Evolutionary conservation across 2,329 filamentous ascomycete species (phyloP), one percentile per base, ranked within the genome.

Genomic region (Fusarium sambucinum): DNA sequence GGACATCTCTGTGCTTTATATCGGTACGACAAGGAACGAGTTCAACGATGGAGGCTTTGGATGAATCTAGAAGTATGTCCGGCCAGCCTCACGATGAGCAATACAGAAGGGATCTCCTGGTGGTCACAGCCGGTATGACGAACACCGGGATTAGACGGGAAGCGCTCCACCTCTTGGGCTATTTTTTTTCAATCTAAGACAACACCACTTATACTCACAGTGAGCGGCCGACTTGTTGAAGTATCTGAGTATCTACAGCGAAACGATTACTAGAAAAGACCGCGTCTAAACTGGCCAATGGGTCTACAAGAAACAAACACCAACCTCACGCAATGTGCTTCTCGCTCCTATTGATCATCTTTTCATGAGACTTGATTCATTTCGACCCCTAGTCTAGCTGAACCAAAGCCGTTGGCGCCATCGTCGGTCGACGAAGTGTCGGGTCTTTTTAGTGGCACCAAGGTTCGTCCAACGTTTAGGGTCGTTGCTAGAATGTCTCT

Each of bases 31-130:
- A 38, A 38, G 35, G 35, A 58, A 52, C 46, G 59, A 63, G 50
- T 48, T 59, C 21, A 56, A 56, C 45, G 63, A 70, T 70, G 53
- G 66, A 60, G 59, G 71, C 48, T 67, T 61, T 68, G 55, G 63
- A 70, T 70, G 66, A 66, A 57, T 64, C 44, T 38, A 69, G 66
- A 64, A 69, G 51, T 65, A 71, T 61, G 47, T 73, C 58, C 52
- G 60, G 50, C 50, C 60, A 65, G 53, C 55, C 69, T 68, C 69
- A 56, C 56, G 59, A 62, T 59, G 71, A 73, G 70, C 64, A 70
- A 44, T 70, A 69, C 61, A 66, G 53, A 27, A 55, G 55, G 42
- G 45, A 59, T 66, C 59, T 59, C 55, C 37, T 50, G 47, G 47
- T 62, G 59, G 51, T 59, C 61, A 44, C 53, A 70, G 58, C 64